phyloP scores from a whole-genome alignment of 2,329 filamentous ascomycete genomes.

The Diaporthe citri region DNA sequence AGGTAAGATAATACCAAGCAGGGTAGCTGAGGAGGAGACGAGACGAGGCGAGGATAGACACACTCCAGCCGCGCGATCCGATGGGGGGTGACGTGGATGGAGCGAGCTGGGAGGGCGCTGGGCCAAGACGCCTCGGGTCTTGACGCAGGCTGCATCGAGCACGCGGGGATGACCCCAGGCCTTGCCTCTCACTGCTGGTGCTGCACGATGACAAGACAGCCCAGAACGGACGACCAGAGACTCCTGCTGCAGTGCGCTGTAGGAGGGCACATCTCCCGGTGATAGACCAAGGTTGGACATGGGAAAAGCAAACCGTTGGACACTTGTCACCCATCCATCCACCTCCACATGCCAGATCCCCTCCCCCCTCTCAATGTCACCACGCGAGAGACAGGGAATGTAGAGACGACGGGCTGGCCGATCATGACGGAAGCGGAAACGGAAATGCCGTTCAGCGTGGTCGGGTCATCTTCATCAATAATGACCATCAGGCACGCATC shows the following conservation, averaged over 20 bases:
- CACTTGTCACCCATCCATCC: conserved; percentile 7
- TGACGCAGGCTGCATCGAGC: conserved; percentile 19
- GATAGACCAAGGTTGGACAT: conserved; percentile 6
- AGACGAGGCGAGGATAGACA: conserved; percentile 17
- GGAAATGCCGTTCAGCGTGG: conserved; percentile 29
- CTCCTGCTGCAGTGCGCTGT: neutral
- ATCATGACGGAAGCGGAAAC: conserved; percentile 29
- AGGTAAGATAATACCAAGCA: neutral
- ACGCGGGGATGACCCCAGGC: conserved; percentile 23
- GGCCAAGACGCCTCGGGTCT: conserved; percentile 25
- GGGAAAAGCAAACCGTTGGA: neutral
- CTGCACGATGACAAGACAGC: neutral
- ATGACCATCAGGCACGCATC: neutral
- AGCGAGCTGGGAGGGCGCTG: neutral
- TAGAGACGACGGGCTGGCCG: conserved; percentile 23
- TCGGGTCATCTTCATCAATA: conserved; percentile 1
- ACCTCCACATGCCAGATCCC: neutral
- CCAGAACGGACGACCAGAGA: neutral
- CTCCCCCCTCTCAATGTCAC: conserved; percentile 1
- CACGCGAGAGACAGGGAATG: conserved; percentile 32
- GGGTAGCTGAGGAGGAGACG: neutral
- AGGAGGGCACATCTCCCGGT: conserved; percentile 10
- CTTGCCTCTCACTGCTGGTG: neutral
- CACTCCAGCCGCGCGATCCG: conserved; percentile 30
- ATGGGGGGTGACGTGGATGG: conserved; percentile 3